These are phyloP conservation scores for Quercus glauca DNA, from an alignment of 306 rosid genomes.

Conservation along the genomic window DNA sequence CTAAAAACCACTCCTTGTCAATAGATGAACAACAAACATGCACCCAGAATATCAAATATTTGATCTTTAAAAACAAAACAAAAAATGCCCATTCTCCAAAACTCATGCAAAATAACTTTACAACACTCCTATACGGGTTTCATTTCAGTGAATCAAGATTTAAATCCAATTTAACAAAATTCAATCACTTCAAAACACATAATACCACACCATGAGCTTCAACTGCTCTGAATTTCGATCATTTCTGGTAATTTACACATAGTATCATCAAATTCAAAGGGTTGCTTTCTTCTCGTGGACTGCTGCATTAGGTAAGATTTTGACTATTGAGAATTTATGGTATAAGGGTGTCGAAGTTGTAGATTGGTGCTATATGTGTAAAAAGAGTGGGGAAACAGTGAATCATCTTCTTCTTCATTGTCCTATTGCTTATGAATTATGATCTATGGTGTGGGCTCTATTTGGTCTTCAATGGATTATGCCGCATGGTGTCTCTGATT, in stretches of 20 bases:
- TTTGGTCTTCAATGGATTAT: too few species aligned
- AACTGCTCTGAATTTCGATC: neutral
- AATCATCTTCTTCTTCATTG: too few species aligned
- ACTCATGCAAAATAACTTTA: neutral
- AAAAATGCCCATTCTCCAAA: neutral
- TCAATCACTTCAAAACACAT: neutral
- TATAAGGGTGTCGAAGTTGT: too few species aligned
- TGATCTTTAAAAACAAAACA: neutral
- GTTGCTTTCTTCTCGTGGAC: too few species aligned
- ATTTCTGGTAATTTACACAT: neutral
- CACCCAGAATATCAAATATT: neutral
- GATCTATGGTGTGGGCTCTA: too few species aligned
- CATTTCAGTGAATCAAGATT: neutral
- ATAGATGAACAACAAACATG: neutral
- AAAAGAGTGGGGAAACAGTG: too few species aligned
- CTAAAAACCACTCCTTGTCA: neutral
- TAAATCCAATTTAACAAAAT: neutral
- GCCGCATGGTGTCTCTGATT: too few species aligned
- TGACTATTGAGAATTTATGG: too few species aligned
- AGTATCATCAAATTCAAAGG: neutral
- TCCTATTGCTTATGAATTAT: too few species aligned
- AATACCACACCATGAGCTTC: neutral
- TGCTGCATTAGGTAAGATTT: too few species aligned
- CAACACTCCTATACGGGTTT: neutral
- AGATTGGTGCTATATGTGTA: too few species aligned